Percentiles rank a stretch among this genome's conserved stretches.
Conservation (phyloP, 2,329 filamentous ascomycete species). For the Beauveria varroae region DNA sequence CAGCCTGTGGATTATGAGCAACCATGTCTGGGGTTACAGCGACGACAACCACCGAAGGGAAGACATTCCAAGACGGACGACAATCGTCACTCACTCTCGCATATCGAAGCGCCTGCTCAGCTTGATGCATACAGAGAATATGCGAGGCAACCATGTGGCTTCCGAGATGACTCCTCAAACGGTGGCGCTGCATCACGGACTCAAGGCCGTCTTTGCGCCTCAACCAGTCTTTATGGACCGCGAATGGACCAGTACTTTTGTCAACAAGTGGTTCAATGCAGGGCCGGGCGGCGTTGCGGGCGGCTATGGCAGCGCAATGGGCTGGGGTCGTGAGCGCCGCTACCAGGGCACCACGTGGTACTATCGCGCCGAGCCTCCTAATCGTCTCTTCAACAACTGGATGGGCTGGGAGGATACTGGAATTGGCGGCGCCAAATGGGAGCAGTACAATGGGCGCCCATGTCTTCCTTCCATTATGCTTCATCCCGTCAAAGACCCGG, state of each 20-base stretch:
- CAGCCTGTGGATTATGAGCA: constrained; percentile 65
- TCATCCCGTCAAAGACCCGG: constrained; percentile 53
- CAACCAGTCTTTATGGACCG: constrained; percentile 76
- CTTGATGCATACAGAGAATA: constrained; percentile 71
- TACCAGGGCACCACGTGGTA: constrained; percentile 56
- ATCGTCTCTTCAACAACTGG: constrained; percentile 55
- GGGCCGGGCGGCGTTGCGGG: constrained; percentile 48
- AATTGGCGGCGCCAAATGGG: constrained; percentile 49
- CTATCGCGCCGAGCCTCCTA: constrained; percentile 49
- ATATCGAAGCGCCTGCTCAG: constrained; percentile 64
- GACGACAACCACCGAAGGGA: constrained; percentile 39
- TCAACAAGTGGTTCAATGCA: constrained; percentile 54
- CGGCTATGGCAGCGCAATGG: constrained; percentile 48
- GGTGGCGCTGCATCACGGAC: constrained; percentile 65
- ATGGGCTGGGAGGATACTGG: constrained; percentile 51
- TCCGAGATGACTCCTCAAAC: constrained; percentile 76
- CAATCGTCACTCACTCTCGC: constrained; percentile 71
- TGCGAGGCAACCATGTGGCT: constrained; percentile 65
- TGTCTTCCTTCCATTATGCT: constrained; percentile 53
- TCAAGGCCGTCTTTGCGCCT: constrained; percentile 71
- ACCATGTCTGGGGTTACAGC: constrained; percentile 61
- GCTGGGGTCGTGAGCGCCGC: constrained; percentile 50
- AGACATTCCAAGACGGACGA: constrained; percentile 62
- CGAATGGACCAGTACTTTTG: constrained; percentile 51
- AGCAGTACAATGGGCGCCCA: constrained; percentile 45